Evolutionary conservation across 2,329 filamentous ascomycete species (phyloP).

Genomic region (Sporothrix pallida): DNA sequence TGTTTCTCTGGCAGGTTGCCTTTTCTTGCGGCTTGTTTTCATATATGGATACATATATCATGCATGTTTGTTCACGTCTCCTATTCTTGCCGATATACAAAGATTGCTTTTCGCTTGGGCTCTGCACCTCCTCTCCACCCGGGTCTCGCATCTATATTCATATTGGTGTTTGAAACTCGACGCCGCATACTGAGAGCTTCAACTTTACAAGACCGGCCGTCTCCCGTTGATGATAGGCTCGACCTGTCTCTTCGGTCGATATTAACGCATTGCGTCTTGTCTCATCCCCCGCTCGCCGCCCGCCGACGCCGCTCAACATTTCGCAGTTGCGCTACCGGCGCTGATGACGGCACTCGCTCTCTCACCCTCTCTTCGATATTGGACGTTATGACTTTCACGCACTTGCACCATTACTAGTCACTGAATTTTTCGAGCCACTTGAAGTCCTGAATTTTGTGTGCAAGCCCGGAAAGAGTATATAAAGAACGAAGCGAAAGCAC

Average conservation of each 20-base stretch:
- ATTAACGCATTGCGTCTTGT: slow-evolving; percentile 14
- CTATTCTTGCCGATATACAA: slow-evolving; percentile 1
- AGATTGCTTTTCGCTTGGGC: slow-evolving; percentile 18
- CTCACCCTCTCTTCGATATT: not conserved
- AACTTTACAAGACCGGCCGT: not conserved
- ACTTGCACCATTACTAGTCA: not conserved
- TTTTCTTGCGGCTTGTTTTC: slow-evolving; percentile 11
- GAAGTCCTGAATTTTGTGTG: not conserved
- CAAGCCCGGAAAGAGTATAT: too few species aligned
- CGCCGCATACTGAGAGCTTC: slow-evolving; percentile 16
- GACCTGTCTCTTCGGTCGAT: slow-evolving; percentile 25
- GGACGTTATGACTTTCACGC: slow-evolving; percentile 16
- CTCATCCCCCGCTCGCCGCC: not conserved
- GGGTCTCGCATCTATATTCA: slow-evolving; percentile 25
- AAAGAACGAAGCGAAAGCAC: not conserved
- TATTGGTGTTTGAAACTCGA: slow-evolving; percentile 11
- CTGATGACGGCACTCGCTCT: slow-evolving; percentile 18
- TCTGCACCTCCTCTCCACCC: not conserved
- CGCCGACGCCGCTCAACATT: slow-evolving; percentile 18
- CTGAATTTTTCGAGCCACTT: not conserved
- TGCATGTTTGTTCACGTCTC: slow-evolving; percentile 13
- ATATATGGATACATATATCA: slow-evolving; percentile 33
- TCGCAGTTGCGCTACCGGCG: slow-evolving; percentile 15
- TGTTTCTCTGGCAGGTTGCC: not conserved
- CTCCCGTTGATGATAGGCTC: slow-evolving; percentile 24